Conservation (phyloP, 257 asterid genomes). For the Salvia hispanica region DNA sequence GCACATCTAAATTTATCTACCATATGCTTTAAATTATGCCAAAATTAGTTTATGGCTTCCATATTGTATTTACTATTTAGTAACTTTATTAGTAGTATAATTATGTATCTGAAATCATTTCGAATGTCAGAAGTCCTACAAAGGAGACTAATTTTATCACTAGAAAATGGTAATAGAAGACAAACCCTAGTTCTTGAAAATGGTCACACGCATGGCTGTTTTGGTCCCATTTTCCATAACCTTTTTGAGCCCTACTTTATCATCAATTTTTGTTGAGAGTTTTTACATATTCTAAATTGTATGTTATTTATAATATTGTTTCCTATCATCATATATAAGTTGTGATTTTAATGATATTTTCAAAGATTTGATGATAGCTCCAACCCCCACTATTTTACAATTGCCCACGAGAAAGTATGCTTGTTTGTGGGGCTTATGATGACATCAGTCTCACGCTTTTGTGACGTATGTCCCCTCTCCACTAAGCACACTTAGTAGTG, state of each 20-base stretch:
- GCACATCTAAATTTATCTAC: slow-evolving; percentile 13
- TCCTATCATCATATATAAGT: slow-evolving; percentile 3
- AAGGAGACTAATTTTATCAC: neutral
- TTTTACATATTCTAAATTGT: no score
- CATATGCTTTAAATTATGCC: neutral
- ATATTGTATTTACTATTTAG: neutral
- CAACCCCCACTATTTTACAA: slow-evolving; percentile 50
- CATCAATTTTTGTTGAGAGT: no score
- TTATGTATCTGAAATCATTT: slow-evolving; percentile 1
- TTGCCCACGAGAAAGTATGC: slow-evolving; percentile 38
- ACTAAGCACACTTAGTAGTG: slow-evolving; percentile 20
- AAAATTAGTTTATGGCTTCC: neutral
- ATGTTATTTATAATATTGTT: neutral
- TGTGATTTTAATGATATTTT: slow-evolving; percentile 27
- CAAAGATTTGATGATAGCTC: slow-evolving; percentile 60
- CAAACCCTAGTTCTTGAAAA: slow-evolving; percentile 46
- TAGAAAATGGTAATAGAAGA: slow-evolving; percentile 28
- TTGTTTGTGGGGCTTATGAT: slow-evolving; percentile 52
- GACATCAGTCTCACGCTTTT: slow-evolving; percentile 74
- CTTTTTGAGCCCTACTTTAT: slow-evolving; percentile 24
- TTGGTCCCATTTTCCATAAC: slow-evolving; percentile 53
- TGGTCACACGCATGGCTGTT: slow-evolving; percentile 82
- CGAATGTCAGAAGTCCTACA: slow-evolving; percentile 22
- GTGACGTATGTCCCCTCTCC: slow-evolving; percentile 55
- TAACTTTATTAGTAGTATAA: neutral